Conservation (phyloP, 192 early-diverging fungal genomes). For the Gonapodya sp. region DNA sequence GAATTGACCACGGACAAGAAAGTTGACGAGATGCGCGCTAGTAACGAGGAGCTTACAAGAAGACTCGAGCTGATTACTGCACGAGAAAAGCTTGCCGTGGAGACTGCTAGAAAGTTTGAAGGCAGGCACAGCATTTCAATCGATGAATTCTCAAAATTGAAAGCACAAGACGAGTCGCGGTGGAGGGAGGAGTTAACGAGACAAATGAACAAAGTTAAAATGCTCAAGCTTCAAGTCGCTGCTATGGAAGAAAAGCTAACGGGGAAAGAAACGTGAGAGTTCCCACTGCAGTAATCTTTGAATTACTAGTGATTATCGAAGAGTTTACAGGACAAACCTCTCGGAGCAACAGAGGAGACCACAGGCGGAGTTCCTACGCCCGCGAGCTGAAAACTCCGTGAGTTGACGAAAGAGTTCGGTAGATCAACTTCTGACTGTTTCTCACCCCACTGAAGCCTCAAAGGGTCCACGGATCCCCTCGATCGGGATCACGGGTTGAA, state of each 20-base stretch:
- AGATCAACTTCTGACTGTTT: neutral
- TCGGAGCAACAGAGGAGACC: neutral
- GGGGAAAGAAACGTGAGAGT: neutral
- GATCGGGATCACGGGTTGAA: neutral
- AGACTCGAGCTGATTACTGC: neutral
- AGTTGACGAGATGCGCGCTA: neutral
- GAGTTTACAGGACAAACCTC: neutral
- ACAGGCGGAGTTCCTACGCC: neutral
- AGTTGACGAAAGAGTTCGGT: neutral
- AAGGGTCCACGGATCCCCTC: neutral
- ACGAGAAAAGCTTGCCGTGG: neutral
- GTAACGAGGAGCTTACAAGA: neutral
- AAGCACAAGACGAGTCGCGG: neutral
- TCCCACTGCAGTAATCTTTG: neutral
- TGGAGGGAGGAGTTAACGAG: neutral
- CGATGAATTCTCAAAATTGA: neutral
- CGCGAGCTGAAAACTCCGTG: neutral
- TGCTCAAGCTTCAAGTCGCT: neutral
- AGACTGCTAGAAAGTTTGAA: neutral
- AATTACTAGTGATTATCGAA: neutral
- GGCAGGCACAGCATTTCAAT: neutral
- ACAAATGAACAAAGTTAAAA: neutral
- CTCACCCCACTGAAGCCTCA: neutral
- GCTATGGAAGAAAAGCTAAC: neutral
- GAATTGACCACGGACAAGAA: neutral